Percentiles rank a stretch among this genome's conserved stretches.
Conservation (phyloP, 2,329 filamentous ascomycete species). For the Colletotrichum australisinense region DNA sequence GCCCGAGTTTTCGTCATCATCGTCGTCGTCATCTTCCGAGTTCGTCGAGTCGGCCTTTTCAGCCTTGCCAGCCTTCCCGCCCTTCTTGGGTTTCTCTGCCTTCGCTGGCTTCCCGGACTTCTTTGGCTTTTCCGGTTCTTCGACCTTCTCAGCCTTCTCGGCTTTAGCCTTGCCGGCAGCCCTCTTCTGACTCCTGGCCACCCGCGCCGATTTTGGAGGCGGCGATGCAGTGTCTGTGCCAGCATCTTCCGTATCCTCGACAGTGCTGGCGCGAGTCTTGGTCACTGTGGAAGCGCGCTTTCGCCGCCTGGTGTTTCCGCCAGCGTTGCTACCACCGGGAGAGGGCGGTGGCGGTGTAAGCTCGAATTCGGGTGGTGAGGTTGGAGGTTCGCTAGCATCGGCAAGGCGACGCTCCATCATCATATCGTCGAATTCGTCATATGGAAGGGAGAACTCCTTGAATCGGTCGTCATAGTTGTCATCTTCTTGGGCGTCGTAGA, state of each 20-base stretch:
- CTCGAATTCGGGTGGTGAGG: slow-evolving; percentile 59
- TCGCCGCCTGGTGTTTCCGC: slow-evolving; percentile 50
- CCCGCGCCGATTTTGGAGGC: slow-evolving; percentile 50
- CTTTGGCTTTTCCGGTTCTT: slow-evolving; percentile 9
- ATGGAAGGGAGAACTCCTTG: slow-evolving; percentile 73
- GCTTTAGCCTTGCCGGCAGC: slow-evolving; percentile 52
- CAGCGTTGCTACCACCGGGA: slow-evolving; percentile 25
- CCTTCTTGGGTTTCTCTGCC: slow-evolving; percentile 39
- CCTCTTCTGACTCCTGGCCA: slow-evolving; percentile 51
- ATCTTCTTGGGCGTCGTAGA: slow-evolving; percentile 65
- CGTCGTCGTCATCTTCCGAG: slow-evolving; percentile 22
- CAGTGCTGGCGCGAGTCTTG: slow-evolving; percentile 54
- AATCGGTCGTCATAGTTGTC: slow-evolving; percentile 70
- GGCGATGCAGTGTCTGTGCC: slow-evolving; percentile 53
- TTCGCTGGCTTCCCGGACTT: slow-evolving; percentile 48
- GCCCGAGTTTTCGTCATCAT: slow-evolving; percentile 46
- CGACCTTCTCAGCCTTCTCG: slow-evolving; percentile 49
- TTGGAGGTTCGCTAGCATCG: slow-evolving; percentile 58
- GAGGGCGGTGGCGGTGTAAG: slow-evolving; percentile 40
- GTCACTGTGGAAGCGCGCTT: slow-evolving; percentile 54
- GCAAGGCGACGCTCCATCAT: slow-evolving; percentile 59
- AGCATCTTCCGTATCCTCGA: slow-evolving; percentile 64
- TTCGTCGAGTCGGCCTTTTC: slow-evolving; percentile 48
- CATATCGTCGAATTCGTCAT: slow-evolving; percentile 55
- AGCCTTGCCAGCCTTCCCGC: slow-evolving; percentile 41